Base-by-base conservation (phyloP, 2,329 filamentous ascomycete species). In the Cercospora sp. region DNA sequence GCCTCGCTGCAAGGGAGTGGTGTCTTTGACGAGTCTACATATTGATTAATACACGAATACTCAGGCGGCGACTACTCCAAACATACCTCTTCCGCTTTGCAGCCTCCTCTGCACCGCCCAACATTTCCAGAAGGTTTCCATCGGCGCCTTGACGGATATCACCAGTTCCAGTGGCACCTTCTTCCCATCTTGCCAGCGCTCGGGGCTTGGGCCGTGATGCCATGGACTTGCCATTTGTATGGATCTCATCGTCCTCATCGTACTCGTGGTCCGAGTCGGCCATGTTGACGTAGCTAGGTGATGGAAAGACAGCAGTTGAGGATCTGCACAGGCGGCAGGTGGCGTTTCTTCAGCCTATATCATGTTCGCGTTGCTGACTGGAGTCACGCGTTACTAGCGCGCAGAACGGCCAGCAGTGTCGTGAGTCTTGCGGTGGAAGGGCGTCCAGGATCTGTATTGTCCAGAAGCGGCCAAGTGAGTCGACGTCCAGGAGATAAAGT, bases 1-100 rank as follows among this genome's bases (percentile, higher is more conserved):
- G 70, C 95, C 95, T 74, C 95, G 88, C 81, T 99, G 95, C 64
- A 99, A 84, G 12, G 95, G 95, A 59, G 94, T 98, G 30, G 95
- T 98, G 79, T 99, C 95, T 79, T 93, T 91, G 69, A 97, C 85
- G 69, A 98, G 83, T 74, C 94, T 92, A 73, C 23, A 16, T 57
- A 12, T 45, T 51, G 26, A 16, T 66, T 20, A 51, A 66, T 23
- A 48, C 23, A 40, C 8, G n/a, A 48, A 16, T 6, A 2, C 31
- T 18, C 6, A n/a, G 12, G 62, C 48, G 16, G 7, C 31, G 8
- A 58, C 30, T 20, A 20, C 12, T 58, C 28, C 20, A 28, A 42
- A 33, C 23, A 26, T 69, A 78, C 76, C 76, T 70, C 67, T 75
- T 74, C 53, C 78, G 69, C 61, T 79, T 80, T 28, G 72, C 72